These are phyloP conservation scores for Salix purpurea DNA, from an alignment of 345 rosid genomes.

Conservation along the genomic window DNA sequence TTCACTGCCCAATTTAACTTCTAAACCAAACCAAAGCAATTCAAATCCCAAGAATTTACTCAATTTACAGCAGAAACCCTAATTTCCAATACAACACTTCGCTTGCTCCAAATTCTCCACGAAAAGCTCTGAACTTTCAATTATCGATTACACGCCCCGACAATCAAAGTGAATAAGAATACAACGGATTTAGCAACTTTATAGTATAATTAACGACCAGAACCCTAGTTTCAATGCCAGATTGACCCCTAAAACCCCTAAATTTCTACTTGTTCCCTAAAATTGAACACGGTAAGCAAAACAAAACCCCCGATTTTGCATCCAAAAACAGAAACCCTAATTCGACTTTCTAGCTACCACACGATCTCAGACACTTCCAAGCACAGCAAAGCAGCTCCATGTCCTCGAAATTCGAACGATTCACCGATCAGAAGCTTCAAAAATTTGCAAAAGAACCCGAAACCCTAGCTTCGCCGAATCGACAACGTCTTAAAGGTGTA, in stretches of 20 bases:
- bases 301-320: constrained; percentile 7
- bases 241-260: constrained; percentile 3
- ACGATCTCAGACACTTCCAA: constrained; percentile 8
- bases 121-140: background rate
- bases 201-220: background rate
- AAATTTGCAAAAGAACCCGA: constrained; percentile 8
- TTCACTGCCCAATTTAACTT: background rate
- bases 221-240: constrained; percentile 3
- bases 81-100: background rate
- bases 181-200: background rate
- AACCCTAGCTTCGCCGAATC: constrained; percentile 7
- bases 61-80: constrained; percentile 12
- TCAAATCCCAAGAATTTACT: constrained; percentile 7
- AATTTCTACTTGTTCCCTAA: background rate
- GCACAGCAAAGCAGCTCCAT: constrained; percentile 16
- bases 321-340: constrained; percentile 2
- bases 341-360: constrained; percentile 4
- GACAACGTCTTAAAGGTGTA: background rate
- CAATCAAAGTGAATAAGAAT: background rate
- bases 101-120: background rate
- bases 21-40: constrained; percentile 22
- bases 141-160: background rate
- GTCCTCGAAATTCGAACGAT: constrained; percentile 5
- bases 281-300: background rate
- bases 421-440: background rate